Conservation (phyloP, 352 stramenopile genomes). For the Sclerospora graminicola region DNA sequence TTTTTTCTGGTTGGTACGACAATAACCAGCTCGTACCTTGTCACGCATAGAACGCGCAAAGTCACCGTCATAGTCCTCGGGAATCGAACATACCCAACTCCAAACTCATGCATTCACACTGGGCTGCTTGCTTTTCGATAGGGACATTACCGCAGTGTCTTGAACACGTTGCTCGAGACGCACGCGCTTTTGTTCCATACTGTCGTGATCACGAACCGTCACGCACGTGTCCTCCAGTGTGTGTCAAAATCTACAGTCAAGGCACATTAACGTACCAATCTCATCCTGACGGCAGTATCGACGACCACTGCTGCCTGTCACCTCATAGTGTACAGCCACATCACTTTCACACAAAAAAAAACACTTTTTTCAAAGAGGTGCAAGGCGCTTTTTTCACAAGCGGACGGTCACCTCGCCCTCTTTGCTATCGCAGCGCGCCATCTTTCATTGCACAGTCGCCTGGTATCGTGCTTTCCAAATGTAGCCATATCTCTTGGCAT, state of each 20-base stretch:
- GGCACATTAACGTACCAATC: slow-evolving; percentile 95
- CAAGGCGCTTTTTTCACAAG: slow-evolving; percentile 92
- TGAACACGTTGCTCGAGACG: slow-evolving; percentile 84
- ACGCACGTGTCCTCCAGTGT: slow-evolving; percentile 93
- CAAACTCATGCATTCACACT: slow-evolving; percentile 22
- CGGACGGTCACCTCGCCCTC: too few species aligned
- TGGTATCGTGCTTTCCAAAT: too few species aligned
- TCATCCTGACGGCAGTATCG: slow-evolving; percentile 95
- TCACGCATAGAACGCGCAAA: slow-evolving; percentile 43
- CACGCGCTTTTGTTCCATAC: slow-evolving; percentile 92
- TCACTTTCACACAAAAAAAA: slow-evolving; percentile 75
- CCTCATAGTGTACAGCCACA: slow-evolving; percentile 90
- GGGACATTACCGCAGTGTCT: slow-evolving; percentile 24
- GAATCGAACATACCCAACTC: slow-evolving; percentile 30
- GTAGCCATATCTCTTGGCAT: too few species aligned
- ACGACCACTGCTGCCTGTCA: slow-evolving; percentile 77
- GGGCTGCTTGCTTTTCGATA: slow-evolving; percentile 6
- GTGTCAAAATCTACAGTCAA: slow-evolving; percentile 97
- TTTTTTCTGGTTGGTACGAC: background rate
- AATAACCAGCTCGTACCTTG: slow-evolving; percentile 15
- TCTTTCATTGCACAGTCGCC: too few species aligned
- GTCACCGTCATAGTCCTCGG: slow-evolving; percentile 45
- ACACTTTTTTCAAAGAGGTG: slow-evolving; percentile 89
- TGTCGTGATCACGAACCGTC: slow-evolving; percentile 93
- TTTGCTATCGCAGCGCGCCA: too few species aligned